These are phyloP conservation scores for Kondoa malvinella DNA, from an alignment of 768 basidiomycete genomes.

Conservation along the genomic window DNA sequence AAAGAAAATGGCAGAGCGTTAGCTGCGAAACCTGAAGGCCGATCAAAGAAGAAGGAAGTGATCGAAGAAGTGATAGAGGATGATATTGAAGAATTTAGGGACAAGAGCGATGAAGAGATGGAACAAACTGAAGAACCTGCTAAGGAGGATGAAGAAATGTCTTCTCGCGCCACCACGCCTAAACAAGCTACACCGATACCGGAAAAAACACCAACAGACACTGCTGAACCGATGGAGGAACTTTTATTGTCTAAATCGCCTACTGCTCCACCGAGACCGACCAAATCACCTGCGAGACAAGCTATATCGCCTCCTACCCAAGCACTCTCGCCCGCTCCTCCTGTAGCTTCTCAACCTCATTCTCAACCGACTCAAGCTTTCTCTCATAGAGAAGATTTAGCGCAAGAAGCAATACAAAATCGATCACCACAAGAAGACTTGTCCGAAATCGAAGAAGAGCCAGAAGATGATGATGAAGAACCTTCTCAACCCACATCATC, in stretches of 20 bases:
- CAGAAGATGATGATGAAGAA: neutral
- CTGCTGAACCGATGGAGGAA: neutral
- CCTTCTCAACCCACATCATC: no score
- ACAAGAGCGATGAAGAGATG: neutral
- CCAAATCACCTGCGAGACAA: neutral
- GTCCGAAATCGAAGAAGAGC: constrained; percentile 45
- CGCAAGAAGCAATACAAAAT: no score
- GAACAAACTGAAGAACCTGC: neutral
- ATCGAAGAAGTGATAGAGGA: neutral
- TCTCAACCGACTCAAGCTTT: neutral
- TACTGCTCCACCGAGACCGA: neutral
- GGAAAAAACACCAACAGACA: neutral
- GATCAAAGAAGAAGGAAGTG: neutral
- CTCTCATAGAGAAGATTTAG: neutral
- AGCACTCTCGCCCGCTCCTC: neutral
- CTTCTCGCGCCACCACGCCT: neutral
- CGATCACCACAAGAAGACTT: constrained; percentile 55
- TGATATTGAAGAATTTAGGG: neutral
- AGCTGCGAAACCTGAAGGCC: neutral
- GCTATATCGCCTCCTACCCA: no score
- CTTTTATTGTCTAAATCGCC: neutral
- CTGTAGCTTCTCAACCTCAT: neutral
- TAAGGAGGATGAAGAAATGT: neutral
- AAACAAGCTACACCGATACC: neutral
- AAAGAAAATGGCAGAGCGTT: neutral